Conservation (phyloP, 2,329 filamentous ascomycete species). For the Phialemonium atrogriseum region DNA sequence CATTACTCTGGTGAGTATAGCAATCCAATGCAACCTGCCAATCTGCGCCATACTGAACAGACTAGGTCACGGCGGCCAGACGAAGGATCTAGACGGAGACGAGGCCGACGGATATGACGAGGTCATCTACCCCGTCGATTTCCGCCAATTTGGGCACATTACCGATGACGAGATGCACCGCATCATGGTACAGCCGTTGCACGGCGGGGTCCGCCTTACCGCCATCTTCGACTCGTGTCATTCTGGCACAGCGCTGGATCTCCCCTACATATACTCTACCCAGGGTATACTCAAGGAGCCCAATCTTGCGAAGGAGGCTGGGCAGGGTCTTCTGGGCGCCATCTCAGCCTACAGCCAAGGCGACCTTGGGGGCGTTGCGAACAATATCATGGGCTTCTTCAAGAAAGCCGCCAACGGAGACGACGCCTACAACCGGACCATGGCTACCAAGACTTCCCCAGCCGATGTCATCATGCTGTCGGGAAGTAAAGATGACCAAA, state of each 20-base stretch:
- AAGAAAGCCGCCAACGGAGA: slow-evolving; percentile 82
- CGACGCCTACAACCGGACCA: slow-evolving; percentile 69
- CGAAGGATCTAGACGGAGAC: slow-evolving; percentile 69
- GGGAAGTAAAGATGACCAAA: slow-evolving; percentile 93
- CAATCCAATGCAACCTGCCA: no score
- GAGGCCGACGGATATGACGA: slow-evolving; percentile 78
- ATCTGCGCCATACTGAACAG: neutral
- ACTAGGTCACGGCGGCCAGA: slow-evolving; percentile 70
- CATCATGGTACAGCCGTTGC: slow-evolving; percentile 55
- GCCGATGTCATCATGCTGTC: slow-evolving; percentile 98
- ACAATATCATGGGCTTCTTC: slow-evolving; percentile 71
- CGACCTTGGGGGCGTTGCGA: slow-evolving; percentile 76
- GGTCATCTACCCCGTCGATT: slow-evolving; percentile 78
- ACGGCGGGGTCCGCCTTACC: slow-evolving; percentile 48
- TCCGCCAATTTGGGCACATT: slow-evolving; percentile 70
- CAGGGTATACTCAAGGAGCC: slow-evolving; percentile 62
- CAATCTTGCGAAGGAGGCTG: slow-evolving; percentile 60
- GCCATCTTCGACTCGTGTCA: slow-evolving; percentile 61
- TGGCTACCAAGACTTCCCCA: slow-evolving; percentile 85
- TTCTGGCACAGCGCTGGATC: slow-evolving; percentile 56
- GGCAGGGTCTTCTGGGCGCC: slow-evolving; percentile 52
- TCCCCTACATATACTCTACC: slow-evolving; percentile 62
- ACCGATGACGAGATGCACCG: slow-evolving; percentile 77
- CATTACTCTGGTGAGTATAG: slow-evolving; percentile 79
- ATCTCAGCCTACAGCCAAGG: slow-evolving; percentile 56